Percentiles rank a stretch among this genome's conserved stretches.
These are phyloP conservation scores for Ambispora gerdemannii DNA, from an alignment of 192 early-diverging fungal genomes.

Conservation along the genomic window DNA sequence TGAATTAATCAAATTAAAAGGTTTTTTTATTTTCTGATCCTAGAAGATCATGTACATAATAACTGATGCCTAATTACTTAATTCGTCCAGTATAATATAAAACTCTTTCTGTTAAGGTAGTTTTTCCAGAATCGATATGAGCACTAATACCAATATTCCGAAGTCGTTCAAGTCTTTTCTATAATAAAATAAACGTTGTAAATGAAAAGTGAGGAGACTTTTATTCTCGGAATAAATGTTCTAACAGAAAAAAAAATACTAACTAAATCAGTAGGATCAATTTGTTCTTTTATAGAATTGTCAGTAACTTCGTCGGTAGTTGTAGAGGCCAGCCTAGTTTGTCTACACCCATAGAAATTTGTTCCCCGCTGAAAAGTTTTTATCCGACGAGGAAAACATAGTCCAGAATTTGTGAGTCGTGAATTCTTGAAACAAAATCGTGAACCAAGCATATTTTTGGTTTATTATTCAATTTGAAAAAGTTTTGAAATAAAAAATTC, in stretches of 20 bases:
- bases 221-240: too few relatives aligned
- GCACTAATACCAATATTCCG: constrained; percentile 89
- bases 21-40: background rate
- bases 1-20: background rate
- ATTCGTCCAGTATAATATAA: constrained; percentile 83
- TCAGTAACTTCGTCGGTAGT: background rate
- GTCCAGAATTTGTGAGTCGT: too few relatives aligned
- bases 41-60: background rate
- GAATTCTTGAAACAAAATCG: too few relatives aligned
- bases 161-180: constrained; percentile 57
- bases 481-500: too few relatives aligned
- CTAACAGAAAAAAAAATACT: background rate
- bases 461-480: too few relatives aligned
- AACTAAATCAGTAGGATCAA: background rate
- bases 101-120: constrained; percentile 81
- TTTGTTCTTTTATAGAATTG: background rate
- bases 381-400: too few relatives aligned
- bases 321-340: too few relatives aligned
- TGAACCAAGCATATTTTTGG: too few relatives aligned
- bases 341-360: too few relatives aligned
- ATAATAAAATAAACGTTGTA: constrained; percentile 2
- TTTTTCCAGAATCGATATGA: constrained; percentile 87
- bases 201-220: too few relatives aligned
- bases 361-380: too few relatives aligned
- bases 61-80: constrained; percentile 48